phyloP scores from a whole-genome alignment of 495 filamentous ascomycete species.

The Apiosordaria backusii region DNA sequence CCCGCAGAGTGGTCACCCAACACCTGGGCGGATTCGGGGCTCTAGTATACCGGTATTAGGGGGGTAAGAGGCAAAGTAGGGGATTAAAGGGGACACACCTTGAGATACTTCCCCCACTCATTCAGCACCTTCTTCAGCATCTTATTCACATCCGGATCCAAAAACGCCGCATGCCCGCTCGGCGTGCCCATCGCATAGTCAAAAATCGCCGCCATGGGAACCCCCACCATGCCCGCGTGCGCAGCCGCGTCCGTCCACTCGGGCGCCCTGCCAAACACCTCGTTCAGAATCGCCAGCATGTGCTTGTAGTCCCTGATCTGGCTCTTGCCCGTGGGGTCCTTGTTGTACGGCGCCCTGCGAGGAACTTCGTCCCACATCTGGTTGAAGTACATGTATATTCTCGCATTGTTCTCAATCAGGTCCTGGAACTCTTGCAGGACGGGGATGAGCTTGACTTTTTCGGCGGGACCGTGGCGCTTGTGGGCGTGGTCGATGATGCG shows the following conservation, averaged over 20 bases:
- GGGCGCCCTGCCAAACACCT: conserved; percentile 59
- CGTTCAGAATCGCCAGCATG: conserved; percentile 62
- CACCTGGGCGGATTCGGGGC: conserved; percentile 55
- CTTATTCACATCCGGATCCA: conserved; percentile 62
- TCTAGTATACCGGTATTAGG: conserved; percentile 26
- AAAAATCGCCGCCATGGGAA: conserved; percentile 65
- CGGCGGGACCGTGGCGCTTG: conserved; percentile 24
- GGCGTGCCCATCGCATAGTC: conserved; percentile 73
- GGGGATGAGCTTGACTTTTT: conserved; percentile 39
- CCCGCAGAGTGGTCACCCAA: conserved; percentile 48
- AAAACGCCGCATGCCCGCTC: conserved; percentile 61
- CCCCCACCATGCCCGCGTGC: conserved; percentile 59
- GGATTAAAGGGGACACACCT: conserved; percentile 19
- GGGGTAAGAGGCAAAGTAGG: too few species aligned
- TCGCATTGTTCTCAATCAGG: conserved; percentile 45
- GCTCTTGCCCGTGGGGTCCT: conserved; percentile 55
- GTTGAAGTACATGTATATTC: conserved; percentile 51
- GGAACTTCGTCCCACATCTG: conserved; percentile 70
- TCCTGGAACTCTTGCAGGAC: conserved; percentile 47
- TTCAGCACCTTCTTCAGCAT: conserved; percentile 67
- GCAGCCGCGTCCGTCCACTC: conserved; percentile 54
- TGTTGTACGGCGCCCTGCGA: conserved; percentile 50
- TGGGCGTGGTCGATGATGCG: conserved; percentile 46
- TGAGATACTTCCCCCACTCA: conserved; percentile 61
- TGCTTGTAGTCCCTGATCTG: conserved; percentile 63